Percentiles rank a stretch among this genome's conserved stretches.
Conservation (phyloP, 306 rosid species). For the Canavalia ensiformis region DNA sequence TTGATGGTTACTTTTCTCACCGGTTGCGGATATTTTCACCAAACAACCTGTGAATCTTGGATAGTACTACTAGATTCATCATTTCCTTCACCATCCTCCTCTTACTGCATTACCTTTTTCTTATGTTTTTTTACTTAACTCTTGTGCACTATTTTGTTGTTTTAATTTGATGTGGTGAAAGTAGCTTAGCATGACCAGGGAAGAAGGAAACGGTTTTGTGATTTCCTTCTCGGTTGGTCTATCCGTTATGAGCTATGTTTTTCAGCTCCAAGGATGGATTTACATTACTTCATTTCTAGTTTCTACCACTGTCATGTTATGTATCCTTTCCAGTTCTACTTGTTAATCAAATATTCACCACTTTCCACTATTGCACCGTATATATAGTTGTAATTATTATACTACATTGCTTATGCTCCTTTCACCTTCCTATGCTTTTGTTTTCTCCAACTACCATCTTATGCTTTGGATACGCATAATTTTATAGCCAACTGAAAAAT, state of each 20-base stretch:
- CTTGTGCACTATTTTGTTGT: slow-evolving; percentile 12
- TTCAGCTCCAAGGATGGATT: slow-evolving; percentile 61
- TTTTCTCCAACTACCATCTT: neutral
- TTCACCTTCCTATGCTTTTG: neutral
- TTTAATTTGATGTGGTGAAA: slow-evolving; percentile 9
- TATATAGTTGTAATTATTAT: neutral
- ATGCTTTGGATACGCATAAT: neutral
- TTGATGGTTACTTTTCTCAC: slow-evolving; percentile 23
- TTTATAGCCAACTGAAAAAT: neutral
- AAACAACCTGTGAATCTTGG: slow-evolving; percentile 57
- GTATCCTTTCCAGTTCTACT: slow-evolving; percentile 18
- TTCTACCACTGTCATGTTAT: slow-evolving; percentile 28
- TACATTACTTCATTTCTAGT: slow-evolving; percentile 32
- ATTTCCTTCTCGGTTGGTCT: slow-evolving; percentile 55
- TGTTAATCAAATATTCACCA: slow-evolving; percentile 4
- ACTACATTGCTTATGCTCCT: slow-evolving; percentile 2
- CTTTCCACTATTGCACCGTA: neutral
- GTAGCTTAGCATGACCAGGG: slow-evolving; percentile 47
- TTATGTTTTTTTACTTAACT: neutral
- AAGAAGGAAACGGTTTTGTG: slow-evolving; percentile 69
- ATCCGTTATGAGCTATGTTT: slow-evolving; percentile 57
- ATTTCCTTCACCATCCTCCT: slow-evolving; percentile 43
- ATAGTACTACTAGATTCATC: slow-evolving; percentile 35
- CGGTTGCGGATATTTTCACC: slow-evolving; percentile 60
- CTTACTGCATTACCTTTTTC: neutral